Base-by-base conservation (phyloP, 805 yeast species). In the Yarrowia yakushimensis region DNA sequence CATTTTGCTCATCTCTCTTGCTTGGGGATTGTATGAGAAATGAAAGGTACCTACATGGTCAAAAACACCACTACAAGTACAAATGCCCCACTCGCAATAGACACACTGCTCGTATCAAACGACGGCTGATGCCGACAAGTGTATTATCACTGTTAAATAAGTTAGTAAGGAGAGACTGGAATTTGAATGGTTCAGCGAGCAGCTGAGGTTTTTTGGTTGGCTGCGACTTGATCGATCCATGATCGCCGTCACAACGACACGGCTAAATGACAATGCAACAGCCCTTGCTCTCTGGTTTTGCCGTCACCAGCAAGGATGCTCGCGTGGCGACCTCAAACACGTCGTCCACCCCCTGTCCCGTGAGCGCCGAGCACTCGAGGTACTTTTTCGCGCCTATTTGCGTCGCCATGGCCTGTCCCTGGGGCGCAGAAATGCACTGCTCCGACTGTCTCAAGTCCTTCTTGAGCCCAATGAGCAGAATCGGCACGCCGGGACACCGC, bases 261-360 rank as follows among this genome's bases (percentile, higher is more conserved):
- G n/a, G n/a, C n/a, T 45, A 52, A 18, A 52, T 52, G 4, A 52
- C 33, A 17, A 52, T 36, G 27, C 59, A 52, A 52, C 59, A 52
- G 4, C 52, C 52, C 52, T 30, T 45, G 11, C 52, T 23, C 31
- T 34, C 57, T 11, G 28, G 23, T 17, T 25, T 52, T 0, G 30
- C 41, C 1, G 33, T 20, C 25, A 25, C 59, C 28, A 90, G 74
- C 63, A 90, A 75, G 70, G 94, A 86, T 3, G 92, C 85, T 67
- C 97, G 79, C 1, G 96, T 89, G 15, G 97, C 97, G 57, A 84
- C 83, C 74, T 92, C 97, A 72, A 92, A 91, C 2, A 92, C 92
- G 70, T 89, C 96, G 73, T 91, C 97, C 22, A 92, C 97, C 12
- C 96, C 96, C 71, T 90, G 96, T 4, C 97, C 97, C 1, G 96